Evolutionary conservation across 441 rosid species (phyloP), one percentile per base, ranked within the genome.

Genomic region (Eruca vesicaria): DNA sequence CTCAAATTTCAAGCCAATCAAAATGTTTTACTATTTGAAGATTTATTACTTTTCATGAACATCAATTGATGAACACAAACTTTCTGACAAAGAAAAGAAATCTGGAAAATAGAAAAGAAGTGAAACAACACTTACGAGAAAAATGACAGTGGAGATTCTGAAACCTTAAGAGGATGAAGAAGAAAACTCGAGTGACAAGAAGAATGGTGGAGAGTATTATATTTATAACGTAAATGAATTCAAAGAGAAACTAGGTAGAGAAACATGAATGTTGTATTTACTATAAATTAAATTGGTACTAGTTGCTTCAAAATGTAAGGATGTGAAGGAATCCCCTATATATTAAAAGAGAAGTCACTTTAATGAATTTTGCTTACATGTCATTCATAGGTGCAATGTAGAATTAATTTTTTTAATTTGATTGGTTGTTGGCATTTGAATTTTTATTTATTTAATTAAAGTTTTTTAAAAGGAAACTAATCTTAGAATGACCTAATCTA

Each of bases 201-300:
- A 66, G 64, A 60, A 59, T 64, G 69, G 57, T 65, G 76, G 19
- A 77, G 18, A 48, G 76, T n/a, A n/a, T 32, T 65, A 33, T 71
- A 77, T 77, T 58, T 71, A 77, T 77, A 50, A 77, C 29, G 63
- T 77, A 65, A 36, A 71, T 26, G 64, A 48, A 57, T 70, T 56
- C 0, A 36, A 11, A 29, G n/a, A 23, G 61, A 69, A 41, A 38
- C 41, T 67, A 66, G n/a, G n/a, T n/a, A n/a, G 21, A 68, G 57
- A 48, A 53, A 31, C 63, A 58, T 28, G 36, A 58, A n/a, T 28
- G 63, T 19, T 26, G 3, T 28, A 26, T 26, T 14, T 14, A 26
- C 19, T 58, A 23, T 26, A 33, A 58, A 68, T 62, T 53, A 62
- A 35, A n/a, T n/a, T 75, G 36, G 33, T 67, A 52, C 16, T 68